Percentiles rank a stretch among this genome's conserved stretches.
Conservation (phyloP, 192 early-diverging fungal genomes). For the Entophlyctis helioformis region DNA sequence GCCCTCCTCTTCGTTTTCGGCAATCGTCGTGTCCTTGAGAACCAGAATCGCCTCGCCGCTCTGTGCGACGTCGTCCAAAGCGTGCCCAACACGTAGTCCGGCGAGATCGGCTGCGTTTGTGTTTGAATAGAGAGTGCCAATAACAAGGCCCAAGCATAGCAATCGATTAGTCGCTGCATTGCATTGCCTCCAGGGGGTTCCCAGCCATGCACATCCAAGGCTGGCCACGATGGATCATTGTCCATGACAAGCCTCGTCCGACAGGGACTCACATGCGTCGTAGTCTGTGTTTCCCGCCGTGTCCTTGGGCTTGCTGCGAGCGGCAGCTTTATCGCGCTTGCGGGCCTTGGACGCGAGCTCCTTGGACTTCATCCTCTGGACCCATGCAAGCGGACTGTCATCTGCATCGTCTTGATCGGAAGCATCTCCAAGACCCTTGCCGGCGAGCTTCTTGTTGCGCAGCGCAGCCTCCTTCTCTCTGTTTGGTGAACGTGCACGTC, state of each 20-base stretch:
- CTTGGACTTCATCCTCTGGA: conserved; percentile 26
- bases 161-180: conserved; percentile 3
- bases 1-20: conserved; percentile 47
- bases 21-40: conserved; percentile 71
- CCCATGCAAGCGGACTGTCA: conserved; percentile 54
- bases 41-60: conserved; percentile 72
- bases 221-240: not conserved
- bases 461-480: conserved; percentile 28
- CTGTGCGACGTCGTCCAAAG: conserved; percentile 49
- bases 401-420: conserved; percentile 40
- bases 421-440: conserved; percentile 50
- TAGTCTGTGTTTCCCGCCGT: not conserved
- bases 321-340: too few relatives aligned
- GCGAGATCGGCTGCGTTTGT: conserved; percentile 49
- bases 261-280: not conserved
- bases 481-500: conserved; percentile 3
- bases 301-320: conserved; percentile 27
- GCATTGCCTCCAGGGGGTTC: conserved; percentile 4
- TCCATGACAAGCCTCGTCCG: not conserved
- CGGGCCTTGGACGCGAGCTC: too few relatives aligned
- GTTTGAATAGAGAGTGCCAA: too few relatives aligned
- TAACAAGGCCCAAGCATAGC: not conserved
- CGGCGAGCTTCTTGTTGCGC: conserved; percentile 38
- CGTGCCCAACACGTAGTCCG: conserved; percentile 68
- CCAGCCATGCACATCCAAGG: not conserved